phyloP scores from a whole-genome alignment of 1,139 yeast genomes.

The Yamadazyma atlantica region DNA sequence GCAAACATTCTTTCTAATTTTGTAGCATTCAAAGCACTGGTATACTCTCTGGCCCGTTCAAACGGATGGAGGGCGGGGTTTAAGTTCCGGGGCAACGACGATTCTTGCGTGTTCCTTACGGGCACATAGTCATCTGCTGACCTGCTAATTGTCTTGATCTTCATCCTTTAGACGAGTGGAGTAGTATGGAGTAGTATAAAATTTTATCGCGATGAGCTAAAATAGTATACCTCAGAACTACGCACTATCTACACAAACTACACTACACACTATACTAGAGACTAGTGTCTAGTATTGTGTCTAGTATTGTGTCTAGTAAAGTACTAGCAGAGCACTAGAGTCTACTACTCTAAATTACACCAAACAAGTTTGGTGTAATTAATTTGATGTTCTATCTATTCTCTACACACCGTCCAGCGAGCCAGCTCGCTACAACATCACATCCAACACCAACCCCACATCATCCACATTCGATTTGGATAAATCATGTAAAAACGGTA shows the following conservation, averaged over 20 bases:
- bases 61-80: constrained; percentile 96
- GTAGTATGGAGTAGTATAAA: neutral
- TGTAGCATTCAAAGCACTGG: constrained; percentile 92
- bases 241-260: too few relatives aligned
- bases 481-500: constrained; percentile 88
- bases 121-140: constrained; percentile 92
- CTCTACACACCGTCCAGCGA: constrained; percentile 19
- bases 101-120: constrained; percentile 84
- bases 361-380: too few relatives aligned
- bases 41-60: constrained; percentile 94
- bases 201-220: neutral
- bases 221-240: too few relatives aligned
- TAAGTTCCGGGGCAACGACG: constrained; percentile 83
- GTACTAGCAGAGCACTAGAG: neutral
- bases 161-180: too few relatives aligned
- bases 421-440: constrained; percentile 29
- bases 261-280: too few relatives aligned
- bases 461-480: constrained; percentile 70
- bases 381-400: too few relatives aligned
- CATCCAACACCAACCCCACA: constrained; percentile 82
- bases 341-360: constrained; percentile 1
- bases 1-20: constrained; percentile 97
- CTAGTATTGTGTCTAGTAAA: too few relatives aligned
- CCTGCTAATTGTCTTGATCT: constrained; percentile 70
- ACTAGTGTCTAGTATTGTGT: too few relatives aligned